Conservation (phyloP, 1,284 basidiomycete genomes). For the Microbotryum intermedium region DNA sequence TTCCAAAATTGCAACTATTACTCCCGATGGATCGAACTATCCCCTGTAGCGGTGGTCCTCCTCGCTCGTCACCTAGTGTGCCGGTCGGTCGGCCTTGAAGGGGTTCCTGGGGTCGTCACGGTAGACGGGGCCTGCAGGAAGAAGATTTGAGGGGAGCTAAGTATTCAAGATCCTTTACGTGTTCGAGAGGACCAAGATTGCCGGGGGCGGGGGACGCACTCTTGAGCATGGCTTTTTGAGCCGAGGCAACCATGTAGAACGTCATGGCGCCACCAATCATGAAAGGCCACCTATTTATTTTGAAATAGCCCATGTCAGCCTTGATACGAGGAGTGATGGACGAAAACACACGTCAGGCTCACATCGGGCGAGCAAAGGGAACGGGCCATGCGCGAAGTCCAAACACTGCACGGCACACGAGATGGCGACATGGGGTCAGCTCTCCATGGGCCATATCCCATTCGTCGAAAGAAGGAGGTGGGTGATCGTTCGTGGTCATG, state of each 20-base stretch:
- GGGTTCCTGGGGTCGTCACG: slow-evolving; percentile 29
- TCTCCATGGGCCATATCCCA: not conserved
- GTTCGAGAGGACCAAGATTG: not conserved
- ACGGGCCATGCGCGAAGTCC: slow-evolving; percentile 31
- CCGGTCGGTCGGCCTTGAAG: slow-evolving; percentile 5
- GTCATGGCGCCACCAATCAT: slow-evolving; percentile 31
- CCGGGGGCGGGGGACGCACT: slow-evolving; percentile 7
- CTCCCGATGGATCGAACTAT: no score
- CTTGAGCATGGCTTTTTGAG: slow-evolving; percentile 29
- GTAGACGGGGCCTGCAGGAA: slow-evolving; percentile 24
- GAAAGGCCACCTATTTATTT: slow-evolving; percentile 30
- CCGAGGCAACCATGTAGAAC: slow-evolving; percentile 32
- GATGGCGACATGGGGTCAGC: no score
- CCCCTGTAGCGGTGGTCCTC: no score
- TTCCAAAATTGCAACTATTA: no score
- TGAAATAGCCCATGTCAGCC: not conserved
- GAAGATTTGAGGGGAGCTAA: not conserved
- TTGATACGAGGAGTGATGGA: not conserved
- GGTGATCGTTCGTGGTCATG: no score
- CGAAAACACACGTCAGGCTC: not conserved
- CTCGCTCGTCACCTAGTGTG: slow-evolving; percentile 8
- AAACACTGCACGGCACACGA: slow-evolving; percentile 3
- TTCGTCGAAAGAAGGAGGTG: not conserved
- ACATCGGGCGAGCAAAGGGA: slow-evolving; percentile 31
- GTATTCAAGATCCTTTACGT: not conserved